phyloP scores from a whole-genome alignment of 495 filamentous ascomycete genomes.

The Sabuloglossum arenarium region DNA sequence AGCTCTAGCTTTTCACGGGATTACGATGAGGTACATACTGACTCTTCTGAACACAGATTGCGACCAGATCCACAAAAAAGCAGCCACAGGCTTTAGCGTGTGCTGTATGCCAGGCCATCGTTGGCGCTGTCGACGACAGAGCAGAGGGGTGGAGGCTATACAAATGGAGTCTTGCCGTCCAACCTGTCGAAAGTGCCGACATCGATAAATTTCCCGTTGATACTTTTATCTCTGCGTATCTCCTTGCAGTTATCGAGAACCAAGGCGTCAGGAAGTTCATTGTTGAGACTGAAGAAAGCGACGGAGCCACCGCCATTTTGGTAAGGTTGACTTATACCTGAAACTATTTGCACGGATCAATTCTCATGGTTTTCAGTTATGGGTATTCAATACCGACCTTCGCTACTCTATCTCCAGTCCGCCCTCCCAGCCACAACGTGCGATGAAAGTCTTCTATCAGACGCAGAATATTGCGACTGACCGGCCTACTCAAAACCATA shows the following conservation, averaged over 20 bases:
- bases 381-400: slow-evolving; percentile 54
- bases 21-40: slow-evolving; percentile 28
- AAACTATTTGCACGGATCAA: background rate
- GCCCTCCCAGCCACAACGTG: slow-evolving; percentile 19
- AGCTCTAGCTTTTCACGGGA: slow-evolving; percentile 14
- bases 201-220: slow-evolving; percentile 14
- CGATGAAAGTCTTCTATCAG: slow-evolving; percentile 45
- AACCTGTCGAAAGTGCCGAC: background rate
- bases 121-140: slow-evolving; percentile 25
- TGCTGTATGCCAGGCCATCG: slow-evolving; percentile 17
- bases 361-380: slow-evolving; percentile 20
- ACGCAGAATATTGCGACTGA: slow-evolving; percentile 6
- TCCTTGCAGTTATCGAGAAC: slow-evolving; percentile 27
- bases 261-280: slow-evolving; percentile 28
- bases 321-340: slow-evolving; percentile 15
- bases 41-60: background rate
- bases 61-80: background rate
- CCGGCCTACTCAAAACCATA: background rate
- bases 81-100: slow-evolving; percentile 16
- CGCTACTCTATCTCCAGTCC: slow-evolving; percentile 32
- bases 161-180: slow-evolving; percentile 22
- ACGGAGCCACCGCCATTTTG: slow-evolving; percentile 17
- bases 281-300: slow-evolving; percentile 16
- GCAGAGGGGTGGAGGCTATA: slow-evolving; percentile 26
- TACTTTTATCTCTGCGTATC: slow-evolving; percentile 28